Conservation (phyloP, 2,329 filamentous ascomycete species). For the Sarocladium kiliense region DNA sequence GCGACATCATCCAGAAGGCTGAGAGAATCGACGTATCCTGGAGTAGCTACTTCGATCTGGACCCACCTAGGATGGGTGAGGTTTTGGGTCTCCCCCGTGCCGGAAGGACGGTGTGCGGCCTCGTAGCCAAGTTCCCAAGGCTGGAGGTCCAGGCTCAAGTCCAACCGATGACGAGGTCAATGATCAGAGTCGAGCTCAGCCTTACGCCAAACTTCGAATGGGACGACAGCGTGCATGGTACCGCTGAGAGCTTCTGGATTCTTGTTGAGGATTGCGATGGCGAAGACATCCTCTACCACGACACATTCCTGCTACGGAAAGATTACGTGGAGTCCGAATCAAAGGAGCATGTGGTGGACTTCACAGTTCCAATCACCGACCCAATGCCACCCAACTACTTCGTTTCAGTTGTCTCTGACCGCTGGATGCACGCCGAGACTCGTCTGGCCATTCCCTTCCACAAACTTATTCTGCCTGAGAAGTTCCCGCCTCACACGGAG, state of each 20-base stretch:
- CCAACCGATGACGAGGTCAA: constrained; percentile 88
- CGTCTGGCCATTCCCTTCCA: constrained; percentile 91
- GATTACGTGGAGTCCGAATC: constrained; percentile 81
- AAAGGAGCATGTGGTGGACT: constrained; percentile 92
- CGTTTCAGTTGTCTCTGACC: constrained; percentile 86
- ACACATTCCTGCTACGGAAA: constrained; percentile 86
- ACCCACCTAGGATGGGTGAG: constrained; percentile 94
- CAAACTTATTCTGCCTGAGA: constrained; percentile 89
- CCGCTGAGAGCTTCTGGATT: constrained; percentile 93
- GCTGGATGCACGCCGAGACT: constrained; percentile 98
- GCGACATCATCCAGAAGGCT: constrained; percentile 84
- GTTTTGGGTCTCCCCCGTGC: constrained; percentile 85
- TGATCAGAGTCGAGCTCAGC: constrained; percentile 84
- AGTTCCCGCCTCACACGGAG: constrained; percentile 91
- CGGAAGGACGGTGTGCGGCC: constrained; percentile 75
- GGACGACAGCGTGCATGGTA: constrained; percentile 85
- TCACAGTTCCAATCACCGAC: constrained; percentile 93
- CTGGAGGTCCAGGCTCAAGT: constrained; percentile 90
- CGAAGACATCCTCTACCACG: constrained; percentile 91
- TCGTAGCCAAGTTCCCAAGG: constrained; percentile 89
- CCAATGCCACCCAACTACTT: constrained; percentile 99
- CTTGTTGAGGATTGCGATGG: constrained; percentile 96
- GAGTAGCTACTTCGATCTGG: constrained; percentile 91
- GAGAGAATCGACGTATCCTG: constrained; percentile 94
- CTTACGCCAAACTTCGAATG: constrained; percentile 94